phyloP scores from a whole-genome alignment of 1,284 basidiomycete species.

The Sporisorium reilianum region DNA sequence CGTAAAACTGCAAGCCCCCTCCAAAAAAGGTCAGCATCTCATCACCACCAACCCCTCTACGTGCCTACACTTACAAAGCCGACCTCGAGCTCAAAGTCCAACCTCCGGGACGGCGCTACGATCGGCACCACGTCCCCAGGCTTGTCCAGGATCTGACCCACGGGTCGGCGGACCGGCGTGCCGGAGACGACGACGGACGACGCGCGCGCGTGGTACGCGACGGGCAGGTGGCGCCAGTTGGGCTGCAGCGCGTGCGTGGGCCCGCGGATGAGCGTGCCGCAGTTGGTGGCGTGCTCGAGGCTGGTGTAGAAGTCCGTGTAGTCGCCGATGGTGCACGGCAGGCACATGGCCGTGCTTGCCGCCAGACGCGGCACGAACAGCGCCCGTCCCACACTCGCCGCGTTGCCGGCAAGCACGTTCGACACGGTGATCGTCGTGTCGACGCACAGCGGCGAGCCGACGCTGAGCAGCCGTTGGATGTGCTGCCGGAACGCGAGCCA shows the following conservation, averaged over 20 bases:
- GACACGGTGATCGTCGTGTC: background rate
- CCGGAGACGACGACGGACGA: constrained; percentile 42
- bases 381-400: constrained; percentile 4
- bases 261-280: constrained; percentile 31
- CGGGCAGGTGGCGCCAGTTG: constrained; percentile 47
- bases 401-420: no score
- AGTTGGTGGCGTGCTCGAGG: constrained; percentile 50
- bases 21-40: background rate
- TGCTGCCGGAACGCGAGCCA: constrained; percentile 28
- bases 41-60: background rate
- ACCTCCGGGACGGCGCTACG: constrained; percentile 26
- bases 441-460: background rate
- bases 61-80: constrained; percentile 31
- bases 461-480: constrained; percentile 35
- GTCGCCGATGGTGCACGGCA: constrained; percentile 51
- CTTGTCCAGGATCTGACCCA: constrained; percentile 41
- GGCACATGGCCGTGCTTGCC: constrained; percentile 17
- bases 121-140: constrained; percentile 25
- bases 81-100: constrained; percentile 61
- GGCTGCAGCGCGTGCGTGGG: constrained; percentile 23
- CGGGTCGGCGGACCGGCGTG: constrained; percentile 39
- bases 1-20: constrained; percentile 35
- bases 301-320: constrained; percentile 58
- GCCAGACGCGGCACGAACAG: constrained; percentile 9
- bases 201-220: constrained; percentile 55